These are phyloP conservation scores for Vitis rotundifolia DNA, from an alignment of 164 flowering plant genomes.

Conservation along the genomic window DNA sequence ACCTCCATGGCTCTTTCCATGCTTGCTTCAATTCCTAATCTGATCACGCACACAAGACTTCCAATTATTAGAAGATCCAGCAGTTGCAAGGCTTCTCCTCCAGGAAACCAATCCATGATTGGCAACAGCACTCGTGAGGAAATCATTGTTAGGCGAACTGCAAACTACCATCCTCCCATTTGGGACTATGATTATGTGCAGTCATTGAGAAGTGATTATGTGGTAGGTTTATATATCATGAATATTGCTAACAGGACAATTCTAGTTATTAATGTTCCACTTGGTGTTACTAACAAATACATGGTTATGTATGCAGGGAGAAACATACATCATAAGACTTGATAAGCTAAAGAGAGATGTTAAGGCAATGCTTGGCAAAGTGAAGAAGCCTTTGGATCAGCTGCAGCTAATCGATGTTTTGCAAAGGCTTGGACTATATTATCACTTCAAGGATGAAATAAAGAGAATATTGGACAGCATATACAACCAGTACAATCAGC, in stretches of 20 bases:
- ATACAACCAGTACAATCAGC: not conserved
- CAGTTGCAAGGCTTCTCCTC: too few relatives aligned
- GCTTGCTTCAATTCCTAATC: too few relatives aligned
- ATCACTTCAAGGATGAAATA: conserved; percentile 25
- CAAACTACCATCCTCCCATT: conserved; percentile 17
- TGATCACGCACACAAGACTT: too few relatives aligned
- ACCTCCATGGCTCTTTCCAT: too few relatives aligned
- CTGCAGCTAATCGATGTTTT: conserved; percentile 27
- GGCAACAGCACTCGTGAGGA: too few relatives aligned
- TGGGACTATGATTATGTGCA: too few relatives aligned
- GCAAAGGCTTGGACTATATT: conserved; percentile 25
- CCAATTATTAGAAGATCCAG: too few relatives aligned
- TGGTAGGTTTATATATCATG: not conserved
- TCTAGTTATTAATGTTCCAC: not conserved
- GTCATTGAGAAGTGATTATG: too few relatives aligned
- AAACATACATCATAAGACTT: not conserved
- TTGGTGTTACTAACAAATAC: too few relatives aligned
- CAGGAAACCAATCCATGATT: too few relatives aligned
- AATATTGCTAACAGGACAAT: too few relatives aligned
- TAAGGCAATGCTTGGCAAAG: conserved; percentile 7
- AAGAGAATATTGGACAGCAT: not conserved
- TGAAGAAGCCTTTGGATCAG: conserved; percentile 5
- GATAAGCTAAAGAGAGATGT: conserved; percentile 16
- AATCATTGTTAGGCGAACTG: conserved; percentile 9
- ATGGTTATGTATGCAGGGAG: conserved; percentile 5